Evolutionary conservation across 371 early-diverging fungal genomes (phyloP), one percentile per base, ranked within the genome.

Genomic region (Dinochytrium kinnereticum): DNA sequence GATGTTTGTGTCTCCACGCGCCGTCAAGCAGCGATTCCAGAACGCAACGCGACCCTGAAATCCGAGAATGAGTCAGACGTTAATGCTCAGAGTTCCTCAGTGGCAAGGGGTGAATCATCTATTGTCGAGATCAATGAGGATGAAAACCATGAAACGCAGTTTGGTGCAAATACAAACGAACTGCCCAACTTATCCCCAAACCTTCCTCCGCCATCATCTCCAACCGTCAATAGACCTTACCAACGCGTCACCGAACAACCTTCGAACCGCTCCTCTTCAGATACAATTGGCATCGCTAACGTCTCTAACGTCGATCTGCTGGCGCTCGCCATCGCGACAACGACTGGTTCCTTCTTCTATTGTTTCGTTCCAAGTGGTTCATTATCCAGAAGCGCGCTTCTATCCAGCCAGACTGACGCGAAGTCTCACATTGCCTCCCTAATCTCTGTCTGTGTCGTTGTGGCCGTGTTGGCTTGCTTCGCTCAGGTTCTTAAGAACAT

Each of bases 401-500:
- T 80, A 40, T 69, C 73, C 15, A 73, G 72, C 34, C 83, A 80
- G 64, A 78, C 78, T 30, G 38, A 50, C 38, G 55, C 70, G 17
- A 30, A 39, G 38, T 68, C 72, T 0, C 78, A 69, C 21, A 28
- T 82, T 31, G 77, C 83, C 34, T 79, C 76, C 61, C 71, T 84
- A 36, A 76, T 85, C 13, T 76, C 82, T 1, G 78, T 77, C 0
- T 51, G 72, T 31, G 69, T 79, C 15, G 82, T 85, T 26, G 68
- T 65, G 0, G 34, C 80, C 51, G 81, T 83, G 1, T 38, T 86
- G 34, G 39, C 79, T 26, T 80, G 73, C 17, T 36, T 86, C 44
- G 80, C 86, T 0, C 71, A 76, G 69, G 73, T 80, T 53, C 82
- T 85, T 69, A 79, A 85, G 67, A 74, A 78, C 15, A 79, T 86